These are phyloP conservation scores for Phytophthora vignae DNA, from an alignment of 352 stramenopile species.

Conservation along the genomic window DNA sequence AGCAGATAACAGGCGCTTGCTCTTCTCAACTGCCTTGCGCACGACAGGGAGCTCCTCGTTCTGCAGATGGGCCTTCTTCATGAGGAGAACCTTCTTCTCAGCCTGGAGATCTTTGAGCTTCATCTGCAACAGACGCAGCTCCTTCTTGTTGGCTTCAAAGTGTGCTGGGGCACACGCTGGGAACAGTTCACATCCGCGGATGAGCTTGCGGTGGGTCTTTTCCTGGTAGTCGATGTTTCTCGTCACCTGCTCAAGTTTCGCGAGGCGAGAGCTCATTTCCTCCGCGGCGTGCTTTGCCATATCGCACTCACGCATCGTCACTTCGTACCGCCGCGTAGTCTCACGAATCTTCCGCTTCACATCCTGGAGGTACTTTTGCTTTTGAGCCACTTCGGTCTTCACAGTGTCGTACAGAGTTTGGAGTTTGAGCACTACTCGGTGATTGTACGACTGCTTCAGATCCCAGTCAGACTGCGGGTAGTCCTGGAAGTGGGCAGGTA, in stretches of 20 bases:
- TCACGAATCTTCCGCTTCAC: constrained; percentile 73
- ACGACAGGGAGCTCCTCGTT: constrained; percentile 65
- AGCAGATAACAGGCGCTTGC: constrained; percentile 66
- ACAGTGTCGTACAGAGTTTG: constrained; percentile 77
- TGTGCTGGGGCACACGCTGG: constrained; percentile 61
- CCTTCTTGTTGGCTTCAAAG: constrained; percentile 74
- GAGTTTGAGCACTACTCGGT: constrained; percentile 79
- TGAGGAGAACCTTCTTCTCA: constrained; percentile 68
- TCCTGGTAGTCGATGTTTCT: constrained; percentile 76
- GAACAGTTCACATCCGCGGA: constrained; percentile 73
- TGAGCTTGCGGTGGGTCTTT: constrained; percentile 73
- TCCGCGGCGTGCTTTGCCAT: constrained; percentile 79
- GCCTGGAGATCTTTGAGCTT: constrained; percentile 74
- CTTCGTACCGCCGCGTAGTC: constrained; percentile 63
- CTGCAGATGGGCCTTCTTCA: constrained; percentile 72
- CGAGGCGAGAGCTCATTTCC: constrained; percentile 76
- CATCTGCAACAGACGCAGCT: constrained; percentile 73
- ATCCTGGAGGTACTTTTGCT: constrained; percentile 67
- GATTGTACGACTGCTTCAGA: constrained; percentile 80
- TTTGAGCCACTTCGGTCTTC: constrained; percentile 65
- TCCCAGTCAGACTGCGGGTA: constrained; percentile 84
- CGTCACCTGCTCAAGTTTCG: constrained; percentile 73
- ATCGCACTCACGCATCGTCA: constrained; percentile 78
- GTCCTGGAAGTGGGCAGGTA: constrained; percentile 80
- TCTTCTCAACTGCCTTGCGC: constrained; percentile 58